These are phyloP conservation scores for Juncus inflexus DNA, from an alignment of 176 grass and related monocot species.

Conservation along the genomic window DNA sequence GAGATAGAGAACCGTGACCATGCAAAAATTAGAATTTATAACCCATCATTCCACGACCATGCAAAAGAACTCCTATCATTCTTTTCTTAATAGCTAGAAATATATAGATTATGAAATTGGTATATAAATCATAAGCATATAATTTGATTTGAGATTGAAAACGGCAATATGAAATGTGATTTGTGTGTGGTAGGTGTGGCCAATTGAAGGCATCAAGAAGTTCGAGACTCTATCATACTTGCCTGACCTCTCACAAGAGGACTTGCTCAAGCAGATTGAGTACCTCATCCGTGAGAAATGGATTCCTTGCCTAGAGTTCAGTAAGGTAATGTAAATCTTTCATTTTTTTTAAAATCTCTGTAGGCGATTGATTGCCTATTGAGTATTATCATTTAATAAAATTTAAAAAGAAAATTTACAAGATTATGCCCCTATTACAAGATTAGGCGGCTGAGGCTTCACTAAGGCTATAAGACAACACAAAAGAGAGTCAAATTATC, in stretches of 20 bases:
- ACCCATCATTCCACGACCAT: too few relatives aligned
- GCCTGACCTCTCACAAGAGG: conserved; percentile 34
- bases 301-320: conserved; percentile 74
- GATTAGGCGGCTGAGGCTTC: too few relatives aligned
- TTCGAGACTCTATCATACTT: conserved; percentile 91
- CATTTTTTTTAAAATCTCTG: too few relatives aligned
- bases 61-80: too few relatives aligned
- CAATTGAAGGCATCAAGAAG: conserved; percentile 47
- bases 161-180: background rate
- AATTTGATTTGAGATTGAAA: background rate
- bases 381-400: too few relatives aligned
- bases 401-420: too few relatives aligned
- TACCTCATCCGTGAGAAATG: conserved; percentile 59
- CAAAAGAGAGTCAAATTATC: too few relatives aligned
- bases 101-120: background rate
- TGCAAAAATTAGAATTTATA: too few relatives aligned
- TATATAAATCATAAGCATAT: background rate
- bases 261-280: conserved; percentile 61
- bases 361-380: too few relatives aligned
- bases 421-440: too few relatives aligned
- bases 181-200: conserved; percentile 48
- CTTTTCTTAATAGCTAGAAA: background rate
- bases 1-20: too few relatives aligned
- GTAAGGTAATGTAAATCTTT: conserved; percentile 20
- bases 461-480: too few relatives aligned